Base-by-base conservation (phyloP, 2,329 filamentous ascomycete species). In the Coniochaeta sp. region DNA sequence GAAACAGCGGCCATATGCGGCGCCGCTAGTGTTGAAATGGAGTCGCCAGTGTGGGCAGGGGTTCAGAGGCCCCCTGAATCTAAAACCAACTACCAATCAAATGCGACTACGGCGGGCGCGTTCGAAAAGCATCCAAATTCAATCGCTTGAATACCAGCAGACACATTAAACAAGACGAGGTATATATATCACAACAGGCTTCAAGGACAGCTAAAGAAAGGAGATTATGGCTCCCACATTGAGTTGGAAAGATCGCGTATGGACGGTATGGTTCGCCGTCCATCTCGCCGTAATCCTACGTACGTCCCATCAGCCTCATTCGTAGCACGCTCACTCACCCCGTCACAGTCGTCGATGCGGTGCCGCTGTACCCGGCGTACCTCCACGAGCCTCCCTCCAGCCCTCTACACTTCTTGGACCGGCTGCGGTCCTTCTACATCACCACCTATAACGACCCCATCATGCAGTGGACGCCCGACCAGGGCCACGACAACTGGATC, bases 401-500 rank as follows among this genome's bases (percentile, higher is more conserved):
- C 0, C 81, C 81, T 0, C 71, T 85, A 7, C 77, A 82, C 68
- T 73, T 77, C 63, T 72, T 84, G 54, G 69, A 75, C 63, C 60
- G 70, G 38, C 67, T 84, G 61, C 78, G 80, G 61, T 62, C 71
- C 3, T 76, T 73, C 66, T 85, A 85, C 71, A 70, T 79, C 50
- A 62, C 69, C 38, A 71, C 72, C 12, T 80, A 79, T 65, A 80
- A 81, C 60, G 83, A 86, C 69, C 82, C 81, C 8, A 81, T 82
- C 71, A 79, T 81, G 22, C 69, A 73, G 63, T 73, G 71, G 68
- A 60, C 65, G 11, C 38, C 67, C 68, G 69, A 72, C 43, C 66
- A 72, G 4, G 68, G 67, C 24, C 69, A 69, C 34, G 67, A 75
- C 38, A 73, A 75, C 61, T 86, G 82, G 80, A 81, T 84, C 72